Conservation (phyloP, 2,329 filamentous ascomycete genomes). For the Lizonia empirigonia region DNA sequence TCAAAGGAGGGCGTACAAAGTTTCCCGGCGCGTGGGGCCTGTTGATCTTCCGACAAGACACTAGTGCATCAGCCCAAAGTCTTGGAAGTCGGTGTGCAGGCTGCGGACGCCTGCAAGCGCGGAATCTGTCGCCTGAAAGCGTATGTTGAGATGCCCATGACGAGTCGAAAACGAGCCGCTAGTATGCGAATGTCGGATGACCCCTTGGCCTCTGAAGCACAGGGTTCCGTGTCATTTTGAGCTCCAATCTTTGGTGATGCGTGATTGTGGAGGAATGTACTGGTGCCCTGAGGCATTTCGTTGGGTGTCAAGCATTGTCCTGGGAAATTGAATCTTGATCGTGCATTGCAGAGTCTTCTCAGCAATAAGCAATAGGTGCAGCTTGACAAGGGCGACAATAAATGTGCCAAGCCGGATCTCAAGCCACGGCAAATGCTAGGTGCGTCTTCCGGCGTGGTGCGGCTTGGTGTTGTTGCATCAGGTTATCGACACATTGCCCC, state of each 20-base stretch:
- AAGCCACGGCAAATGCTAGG: conserved; percentile 13
- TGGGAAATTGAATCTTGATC: not conserved
- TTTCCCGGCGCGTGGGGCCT: conserved; percentile 9
- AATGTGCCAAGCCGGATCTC: conserved; percentile 13
- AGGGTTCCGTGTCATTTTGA: not conserved
- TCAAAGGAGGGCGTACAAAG: conserved; percentile 5
- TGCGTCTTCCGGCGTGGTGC: conserved; percentile 17
- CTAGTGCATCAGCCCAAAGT: conserved; percentile 10
- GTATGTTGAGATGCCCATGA: conserved; percentile 9
- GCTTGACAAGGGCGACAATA: not conserved
- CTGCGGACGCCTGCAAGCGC: conserved; percentile 12
- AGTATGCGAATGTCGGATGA: conserved; percentile 7
- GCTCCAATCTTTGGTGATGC: not conserved
- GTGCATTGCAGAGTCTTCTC: conserved; percentile 7
- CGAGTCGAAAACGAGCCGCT: conserved; percentile 11
- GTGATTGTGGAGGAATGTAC: not conserved
- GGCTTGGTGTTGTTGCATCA: conserved; percentile 17
- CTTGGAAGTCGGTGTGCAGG: conserved; percentile 6
- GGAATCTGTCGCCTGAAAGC: conserved; percentile 8
- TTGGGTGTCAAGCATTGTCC: not conserved
- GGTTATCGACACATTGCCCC: conserved; percentile 10
- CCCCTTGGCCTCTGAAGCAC: not conserved
- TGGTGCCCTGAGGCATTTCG: not conserved
- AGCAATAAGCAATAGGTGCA: conserved; percentile 11
- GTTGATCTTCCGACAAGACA: conserved; percentile 6